These are phyloP conservation scores for Naegleria fowleri DNA, from an alignment of 208 protist species.

Conservation along the genomic window DNA sequence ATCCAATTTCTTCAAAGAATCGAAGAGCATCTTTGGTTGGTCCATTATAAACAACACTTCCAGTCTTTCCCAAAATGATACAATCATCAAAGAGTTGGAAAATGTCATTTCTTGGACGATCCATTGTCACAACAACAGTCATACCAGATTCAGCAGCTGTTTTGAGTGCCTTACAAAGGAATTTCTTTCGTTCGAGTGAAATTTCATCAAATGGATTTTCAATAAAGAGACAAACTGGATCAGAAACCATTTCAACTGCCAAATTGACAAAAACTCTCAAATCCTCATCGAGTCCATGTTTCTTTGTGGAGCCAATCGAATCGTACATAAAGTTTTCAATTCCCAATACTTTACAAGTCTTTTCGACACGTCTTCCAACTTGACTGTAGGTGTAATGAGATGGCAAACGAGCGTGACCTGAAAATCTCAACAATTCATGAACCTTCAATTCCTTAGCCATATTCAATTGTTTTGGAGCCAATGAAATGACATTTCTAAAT, in stretches of 20 bases:
- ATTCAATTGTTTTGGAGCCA: background rate
- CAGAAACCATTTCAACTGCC: constrained; percentile 29
- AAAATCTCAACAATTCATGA: background rate
- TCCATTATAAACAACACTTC: constrained; percentile 21
- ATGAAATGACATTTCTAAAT: background rate
- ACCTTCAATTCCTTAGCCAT: background rate
- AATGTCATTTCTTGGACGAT: constrained; percentile 36
- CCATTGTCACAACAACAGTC: constrained; percentile 14
- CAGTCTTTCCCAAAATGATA: constrained; percentile 27
- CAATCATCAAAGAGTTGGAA: constrained; percentile 32
- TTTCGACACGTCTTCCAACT: background rate
- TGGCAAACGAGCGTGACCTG: background rate
- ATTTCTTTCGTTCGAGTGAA: background rate
- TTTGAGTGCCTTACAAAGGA: constrained; percentile 14
- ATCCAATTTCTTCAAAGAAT: constrained; percentile 35
- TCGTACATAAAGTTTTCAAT: background rate
- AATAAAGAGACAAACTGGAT: constrained; percentile 30
- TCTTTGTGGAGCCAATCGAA: background rate
- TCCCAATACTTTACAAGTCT: background rate
- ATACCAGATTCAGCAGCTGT: background rate
- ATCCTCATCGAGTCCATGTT: background rate
- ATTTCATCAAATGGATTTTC: constrained; percentile 32
- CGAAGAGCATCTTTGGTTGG: background rate
- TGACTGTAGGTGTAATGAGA: background rate
- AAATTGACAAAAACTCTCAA: constrained; percentile 30